A percentile compares a stretch with the other conserved stretches of the same genome.
These are phyloP conservation scores for Acanthamoeba sp. DNA, from an alignment of 208 protist species.

Conservation along the genomic window DNA sequence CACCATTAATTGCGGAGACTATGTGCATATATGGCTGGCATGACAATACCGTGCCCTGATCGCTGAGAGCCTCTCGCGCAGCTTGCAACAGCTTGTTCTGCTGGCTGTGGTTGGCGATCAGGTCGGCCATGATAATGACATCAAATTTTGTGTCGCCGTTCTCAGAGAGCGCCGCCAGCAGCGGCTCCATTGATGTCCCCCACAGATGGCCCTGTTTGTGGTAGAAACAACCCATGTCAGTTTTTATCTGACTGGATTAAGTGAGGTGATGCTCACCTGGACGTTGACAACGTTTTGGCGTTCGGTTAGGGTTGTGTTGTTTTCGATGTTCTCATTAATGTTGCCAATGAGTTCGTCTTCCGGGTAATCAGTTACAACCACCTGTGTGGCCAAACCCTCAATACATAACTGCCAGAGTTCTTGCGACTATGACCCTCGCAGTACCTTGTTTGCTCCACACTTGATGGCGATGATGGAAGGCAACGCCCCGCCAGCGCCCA, in stretches of 20 bases:
- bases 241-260: no score
- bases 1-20: neutral
- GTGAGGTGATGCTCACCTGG: neutral
- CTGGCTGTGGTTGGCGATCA: slow-evolving; percentile 78
- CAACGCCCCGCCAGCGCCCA: slow-evolving; percentile 76
- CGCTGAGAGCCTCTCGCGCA: slow-evolving; percentile 48
- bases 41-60: slow-evolving; percentile 70
- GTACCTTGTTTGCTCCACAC: slow-evolving; percentile 71
- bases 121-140: slow-evolving; percentile 80
- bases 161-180: neutral
- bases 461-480: slow-evolving; percentile 78
- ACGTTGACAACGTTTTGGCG: neutral
- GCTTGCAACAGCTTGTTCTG: slow-evolving; percentile 67
- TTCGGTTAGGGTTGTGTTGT: neutral
- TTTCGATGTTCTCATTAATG: slow-evolving; percentile 68
- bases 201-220: slow-evolving; percentile 50
- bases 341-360: slow-evolving; percentile 78
- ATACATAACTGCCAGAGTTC: no score
- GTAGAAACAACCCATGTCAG: neutral
- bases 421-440: no score
- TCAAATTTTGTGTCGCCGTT: slow-evolving; percentile 75
- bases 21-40: neutral
- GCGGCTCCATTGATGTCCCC: slow-evolving; percentile 9
- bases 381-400: neutral
- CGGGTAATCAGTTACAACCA: slow-evolving; percentile 79